These are phyloP conservation scores for Neurospora intermedia DNA, from an alignment of 495 filamentous ascomycete species.

Conservation along the genomic window DNA sequence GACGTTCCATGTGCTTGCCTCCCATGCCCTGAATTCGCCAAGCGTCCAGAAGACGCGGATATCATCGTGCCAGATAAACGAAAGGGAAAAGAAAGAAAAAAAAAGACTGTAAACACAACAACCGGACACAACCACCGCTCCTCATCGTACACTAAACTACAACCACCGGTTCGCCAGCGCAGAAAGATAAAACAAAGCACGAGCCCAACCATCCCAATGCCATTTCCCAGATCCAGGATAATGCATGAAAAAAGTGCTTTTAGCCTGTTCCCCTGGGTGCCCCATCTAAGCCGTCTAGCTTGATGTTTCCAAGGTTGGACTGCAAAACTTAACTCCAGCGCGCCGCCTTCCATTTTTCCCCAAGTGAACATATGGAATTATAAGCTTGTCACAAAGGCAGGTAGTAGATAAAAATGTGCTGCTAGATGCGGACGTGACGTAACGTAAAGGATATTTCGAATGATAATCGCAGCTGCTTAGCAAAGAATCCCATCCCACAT, in stretches of 20 bases:
- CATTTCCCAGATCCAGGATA: constrained; percentile 20
- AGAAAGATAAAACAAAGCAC: neutral
- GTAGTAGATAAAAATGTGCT: constrained; percentile 6
- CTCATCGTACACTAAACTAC: neutral
- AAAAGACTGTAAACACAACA: neutral
- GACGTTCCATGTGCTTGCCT: neutral
- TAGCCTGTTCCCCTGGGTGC: constrained; percentile 16
- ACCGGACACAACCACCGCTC: neutral
- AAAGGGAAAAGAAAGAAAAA: neutral
- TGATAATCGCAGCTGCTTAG: constrained; percentile 10
- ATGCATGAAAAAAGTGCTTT: constrained; percentile 26
- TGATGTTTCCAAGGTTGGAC: constrained; percentile 19
- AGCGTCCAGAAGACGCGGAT: neutral
- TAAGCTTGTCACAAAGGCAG: constrained; percentile 20
- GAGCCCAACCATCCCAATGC: constrained; percentile 12
- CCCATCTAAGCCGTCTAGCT: constrained; percentile 23
- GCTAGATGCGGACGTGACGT: neutral
- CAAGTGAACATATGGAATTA: constrained; percentile 16
- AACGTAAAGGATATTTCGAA: neutral
- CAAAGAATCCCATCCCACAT: constrained; percentile 51
- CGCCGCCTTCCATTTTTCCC: constrained; percentile 5
- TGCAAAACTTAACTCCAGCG: constrained; percentile 13
- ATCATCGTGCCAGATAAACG: neutral
- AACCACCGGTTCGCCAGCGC: neutral
- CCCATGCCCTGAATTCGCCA: neutral